Evolutionary conservation across 2,329 filamentous ascomycete genomes (phyloP).

Genomic region (Ilyonectria destructans): DNA sequence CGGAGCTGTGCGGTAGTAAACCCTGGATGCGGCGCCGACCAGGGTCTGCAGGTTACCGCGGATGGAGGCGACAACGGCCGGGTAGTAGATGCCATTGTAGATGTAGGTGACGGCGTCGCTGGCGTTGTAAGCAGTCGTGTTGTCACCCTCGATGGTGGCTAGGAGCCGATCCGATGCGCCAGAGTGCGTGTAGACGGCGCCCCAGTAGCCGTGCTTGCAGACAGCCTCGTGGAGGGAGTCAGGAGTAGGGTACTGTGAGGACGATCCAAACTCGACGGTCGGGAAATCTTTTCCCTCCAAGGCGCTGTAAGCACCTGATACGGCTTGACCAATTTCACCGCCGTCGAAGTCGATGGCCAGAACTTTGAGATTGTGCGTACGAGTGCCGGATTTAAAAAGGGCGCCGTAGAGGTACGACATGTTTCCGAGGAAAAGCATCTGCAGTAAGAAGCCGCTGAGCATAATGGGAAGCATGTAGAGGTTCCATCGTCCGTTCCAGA

Average conservation of each 20-base stretch:
- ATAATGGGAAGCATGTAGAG: too few relatives aligned
- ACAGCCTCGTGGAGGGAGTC: conserved; percentile 50
- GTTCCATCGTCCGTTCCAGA: too few relatives aligned
- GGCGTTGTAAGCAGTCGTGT: conserved; percentile 48
- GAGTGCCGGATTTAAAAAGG: conserved; percentile 44
- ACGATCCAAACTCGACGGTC: conserved; percentile 46
- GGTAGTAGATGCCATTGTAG: conserved; percentile 55
- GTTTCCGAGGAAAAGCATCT: conserved; percentile 21
- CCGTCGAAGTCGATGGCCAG: conserved; percentile 49
- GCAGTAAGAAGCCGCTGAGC: too few relatives aligned
- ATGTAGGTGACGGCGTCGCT: conserved; percentile 52
- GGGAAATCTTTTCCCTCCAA: conserved; percentile 50
- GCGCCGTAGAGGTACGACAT: conserved; percentile 52
- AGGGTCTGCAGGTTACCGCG: conserved; percentile 50
- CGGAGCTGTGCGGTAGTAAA: conserved; percentile 37
- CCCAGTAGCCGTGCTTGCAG: conserved; percentile 56
- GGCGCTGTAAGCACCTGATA: conserved; percentile 48
- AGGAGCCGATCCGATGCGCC: conserved; percentile 51
- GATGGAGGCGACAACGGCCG: conserved; percentile 46
- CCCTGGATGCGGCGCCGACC: conserved; percentile 40
- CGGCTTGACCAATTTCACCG: conserved; percentile 49
- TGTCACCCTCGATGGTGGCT: conserved; percentile 44
- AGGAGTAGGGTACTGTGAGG: conserved; percentile 38
- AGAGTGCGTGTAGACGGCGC: conserved; percentile 49
- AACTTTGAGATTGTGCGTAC: conserved; percentile 43